A percentile compares a stretch with the other conserved stretches of the same genome.
These are phyloP conservation scores for Smallanthus sonchifolius DNA, from an alignment of 129 eudicot genomes.

Conservation along the genomic window DNA sequence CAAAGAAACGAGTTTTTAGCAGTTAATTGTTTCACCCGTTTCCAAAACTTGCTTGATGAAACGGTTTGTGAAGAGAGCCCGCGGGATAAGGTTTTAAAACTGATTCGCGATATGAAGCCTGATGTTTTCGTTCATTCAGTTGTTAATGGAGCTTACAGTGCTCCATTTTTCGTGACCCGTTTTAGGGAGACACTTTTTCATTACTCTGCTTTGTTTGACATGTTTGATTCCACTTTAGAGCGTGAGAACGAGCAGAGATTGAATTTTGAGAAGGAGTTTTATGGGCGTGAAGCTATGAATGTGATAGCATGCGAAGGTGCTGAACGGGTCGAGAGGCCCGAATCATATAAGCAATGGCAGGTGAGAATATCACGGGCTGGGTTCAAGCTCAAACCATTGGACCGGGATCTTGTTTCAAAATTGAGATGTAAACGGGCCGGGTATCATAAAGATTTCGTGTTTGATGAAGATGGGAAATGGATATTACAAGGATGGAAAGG, in stretches of 20 bases:
- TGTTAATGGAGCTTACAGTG: conserved; percentile 41
- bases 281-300: conserved; percentile 48
- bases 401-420: conserved; percentile 31
- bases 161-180: conserved; percentile 54
- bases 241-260: conserved; percentile 39
- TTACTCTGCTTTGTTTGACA: conserved; percentile 51
- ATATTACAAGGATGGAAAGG: conserved; percentile 67
- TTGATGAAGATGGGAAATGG: conserved; percentile 63
- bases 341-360: conserved; percentile 57
- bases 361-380: conserved; percentile 43
- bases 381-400: conserved; percentile 35
- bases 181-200: conserved; percentile 57
- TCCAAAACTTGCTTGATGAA: conserved; percentile 43
- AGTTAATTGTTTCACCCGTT: conserved; percentile 44
- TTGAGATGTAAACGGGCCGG: conserved; percentile 32
- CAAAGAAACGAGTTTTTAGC: conserved; percentile 44
- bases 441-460: conserved; percentile 54
- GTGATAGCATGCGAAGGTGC: conserved; percentile 56
- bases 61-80: conserved; percentile 37
- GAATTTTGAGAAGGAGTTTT: conserved; percentile 44
- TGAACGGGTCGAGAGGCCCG: conserved; percentile 52
- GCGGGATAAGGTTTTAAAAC: conserved; percentile 40
- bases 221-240: conserved; percentile 48
- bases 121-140: conserved; percentile 44
- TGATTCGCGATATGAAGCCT: conserved; percentile 46